Conservation (phyloP, 2,329 filamentous ascomycete species). For the Xylaria hypoxylon region DNA sequence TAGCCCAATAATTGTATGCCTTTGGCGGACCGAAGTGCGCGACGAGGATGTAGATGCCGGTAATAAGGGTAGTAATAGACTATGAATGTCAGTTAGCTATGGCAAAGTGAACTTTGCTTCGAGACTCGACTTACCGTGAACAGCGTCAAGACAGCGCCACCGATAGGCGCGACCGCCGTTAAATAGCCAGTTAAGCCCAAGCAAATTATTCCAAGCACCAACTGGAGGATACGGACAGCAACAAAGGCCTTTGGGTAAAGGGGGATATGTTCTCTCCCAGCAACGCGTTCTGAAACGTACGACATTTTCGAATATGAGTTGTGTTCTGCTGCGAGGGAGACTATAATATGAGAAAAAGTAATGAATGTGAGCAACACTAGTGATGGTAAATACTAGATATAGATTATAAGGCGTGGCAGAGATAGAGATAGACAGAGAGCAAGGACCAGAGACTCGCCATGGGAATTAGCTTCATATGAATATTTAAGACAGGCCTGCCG, state of each 20-base stretch:
- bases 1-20: conserved; percentile 66
- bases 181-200: conserved; percentile 62
- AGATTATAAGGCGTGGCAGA: too few species aligned
- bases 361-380: neutral
- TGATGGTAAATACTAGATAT: neutral
- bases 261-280: conserved; percentile 61
- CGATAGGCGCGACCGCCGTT: conserved; percentile 48
- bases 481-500: neutral
- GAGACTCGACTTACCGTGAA: conserved; percentile 57
- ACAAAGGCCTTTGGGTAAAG: conserved; percentile 59
- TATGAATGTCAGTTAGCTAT: conserved; percentile 39
- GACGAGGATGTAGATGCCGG: conserved; percentile 60
- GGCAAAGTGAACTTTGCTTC: neutral
- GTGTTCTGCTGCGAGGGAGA: neutral
- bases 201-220: conserved; percentile 59
- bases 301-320: conserved; percentile 32
- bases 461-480: conserved; percentile 27
- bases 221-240: conserved; percentile 58
- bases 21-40: conserved; percentile 56
- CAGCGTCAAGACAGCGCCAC: conserved; percentile 47
- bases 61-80: conserved; percentile 59
- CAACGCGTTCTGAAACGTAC: conserved; percentile 49
- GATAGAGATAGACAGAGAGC: too few species aligned
- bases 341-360: neutral
- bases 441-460: neutral